Evolutionary conservation across 176 grass and related monocot species (phyloP).

Genomic region (Ananas comosus): DNA sequence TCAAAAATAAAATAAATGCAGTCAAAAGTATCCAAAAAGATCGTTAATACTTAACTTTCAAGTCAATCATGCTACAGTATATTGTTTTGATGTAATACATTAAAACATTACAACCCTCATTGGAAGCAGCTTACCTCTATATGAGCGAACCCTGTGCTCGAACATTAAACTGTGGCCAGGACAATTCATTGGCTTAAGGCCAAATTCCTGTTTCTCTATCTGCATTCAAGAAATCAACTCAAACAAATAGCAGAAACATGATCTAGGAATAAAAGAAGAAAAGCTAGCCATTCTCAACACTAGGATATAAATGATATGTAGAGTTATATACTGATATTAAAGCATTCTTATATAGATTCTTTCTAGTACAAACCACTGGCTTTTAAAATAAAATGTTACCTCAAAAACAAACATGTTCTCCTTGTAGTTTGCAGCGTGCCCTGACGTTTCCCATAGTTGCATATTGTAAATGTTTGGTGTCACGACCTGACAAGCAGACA

Average conservation of each 20-base stretch:
- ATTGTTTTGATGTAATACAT: too few species aligned
- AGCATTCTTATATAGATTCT: neutral
- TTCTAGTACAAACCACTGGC: neutral
- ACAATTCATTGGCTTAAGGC: constrained; percentile 99
- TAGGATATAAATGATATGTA: neutral
- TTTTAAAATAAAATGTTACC: constrained; percentile 31
- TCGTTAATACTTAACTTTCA: too few species aligned
- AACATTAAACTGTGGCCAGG: constrained; percentile 99
- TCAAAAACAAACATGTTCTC: constrained; percentile 99
- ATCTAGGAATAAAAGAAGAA: neutral
- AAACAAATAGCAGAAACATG: neutral
- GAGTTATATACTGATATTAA: neutral
- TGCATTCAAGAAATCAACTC: constrained; percentile 23
- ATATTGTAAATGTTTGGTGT: constrained; percentile 98
- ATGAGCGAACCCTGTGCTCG: constrained; percentile 79
- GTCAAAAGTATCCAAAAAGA: too few species aligned
- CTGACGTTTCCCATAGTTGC: constrained; percentile 99
- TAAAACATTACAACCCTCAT: constrained; percentile 6
- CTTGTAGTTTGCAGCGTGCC: constrained; percentile 94
- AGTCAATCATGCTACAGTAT: too few species aligned
- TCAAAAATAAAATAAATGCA: neutral
- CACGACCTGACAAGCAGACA: constrained; percentile 41
- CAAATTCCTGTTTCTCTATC: constrained; percentile 98
- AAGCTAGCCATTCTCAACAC: neutral
- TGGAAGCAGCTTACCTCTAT: constrained; percentile 63